Percentiles rank a stretch among this genome's conserved stretches.
phyloP scores from a whole-genome alignment of 306 rosid genomes.

The Hylodesmum podocarpum region DNA sequence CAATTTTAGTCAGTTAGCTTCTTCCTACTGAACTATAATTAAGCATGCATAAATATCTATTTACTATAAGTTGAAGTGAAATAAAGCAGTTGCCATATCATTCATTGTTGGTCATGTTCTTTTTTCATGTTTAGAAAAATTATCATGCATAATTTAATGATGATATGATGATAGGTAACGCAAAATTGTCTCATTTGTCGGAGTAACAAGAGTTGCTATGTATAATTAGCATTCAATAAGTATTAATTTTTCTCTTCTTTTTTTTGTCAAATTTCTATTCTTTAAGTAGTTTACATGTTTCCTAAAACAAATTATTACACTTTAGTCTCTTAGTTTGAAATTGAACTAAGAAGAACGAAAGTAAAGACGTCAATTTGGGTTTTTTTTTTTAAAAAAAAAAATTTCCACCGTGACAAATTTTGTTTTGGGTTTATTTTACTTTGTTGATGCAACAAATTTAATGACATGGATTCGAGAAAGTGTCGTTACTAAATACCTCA shows the following conservation, averaged over 20 bases:
- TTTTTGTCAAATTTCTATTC: neutral
- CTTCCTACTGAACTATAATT: neutral
- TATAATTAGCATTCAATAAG: neutral
- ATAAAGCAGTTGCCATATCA: neutral
- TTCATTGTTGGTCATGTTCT: neutral
- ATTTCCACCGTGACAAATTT: too few relatives aligned
- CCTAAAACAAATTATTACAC: neutral
- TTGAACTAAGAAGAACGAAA: neutral
- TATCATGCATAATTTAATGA: neutral
- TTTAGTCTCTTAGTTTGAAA: neutral
- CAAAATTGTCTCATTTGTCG: neutral
- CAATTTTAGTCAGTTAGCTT: slow-evolving; percentile 33
- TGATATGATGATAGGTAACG: neutral
- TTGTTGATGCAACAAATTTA: too few relatives aligned
- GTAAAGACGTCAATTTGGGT: too few relatives aligned
- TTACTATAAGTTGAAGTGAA: neutral
- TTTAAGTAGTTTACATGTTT: neutral
- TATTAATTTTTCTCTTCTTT: too few relatives aligned
- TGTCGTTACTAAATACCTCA: too few relatives aligned
- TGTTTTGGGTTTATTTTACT: too few relatives aligned
- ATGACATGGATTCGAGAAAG: too few relatives aligned
- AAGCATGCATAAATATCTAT: neutral
- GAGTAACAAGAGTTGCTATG: neutral
- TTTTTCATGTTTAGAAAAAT: neutral
- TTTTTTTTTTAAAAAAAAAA: too few relatives aligned